Evolutionary conservation across 768 basidiomycete genomes (phyloP), one percentile per base, ranked within the genome.

Genomic region (Amyloporia xantha): DNA sequence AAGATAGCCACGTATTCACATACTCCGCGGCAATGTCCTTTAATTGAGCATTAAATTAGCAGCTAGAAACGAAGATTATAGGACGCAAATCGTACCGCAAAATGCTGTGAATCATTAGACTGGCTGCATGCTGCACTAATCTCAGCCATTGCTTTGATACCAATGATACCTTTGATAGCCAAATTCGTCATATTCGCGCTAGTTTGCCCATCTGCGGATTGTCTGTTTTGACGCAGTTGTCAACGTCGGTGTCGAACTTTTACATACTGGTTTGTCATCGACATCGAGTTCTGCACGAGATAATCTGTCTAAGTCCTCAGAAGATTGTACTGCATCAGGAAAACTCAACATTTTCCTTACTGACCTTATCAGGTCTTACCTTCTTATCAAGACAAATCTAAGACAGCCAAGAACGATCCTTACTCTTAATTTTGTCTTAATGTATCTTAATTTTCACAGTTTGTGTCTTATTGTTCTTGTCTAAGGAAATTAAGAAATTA

Each of bases 81-180:
- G n/a, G n/a, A n/a, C n/a, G n/a, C n/a, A n/a, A n/a, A 20, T 37
- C 57, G 35, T 48, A 59, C 57, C 11, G 50, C 49, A 26, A 52
- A 59, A 12, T 41, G 39, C 23, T 54, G 41, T 4, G 48, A 50
- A 40, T 57, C 55, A 20, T 43, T 24, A 17, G 38, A 37, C 25
- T 51, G 17, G 9, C 52, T 48, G n/a, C 53, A 17, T 1, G 49
- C 55, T 1, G 40, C 26, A 25, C 53, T 51, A 21, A 59, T 59
- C 44, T 56, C 50, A 1, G 55, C 45, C 58, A 59, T 59, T 3
- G 58, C 53, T 35, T 59, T 42, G 19, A 59, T 49, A 15, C 48
- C 58, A n/a, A 59, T 57, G 51, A 59, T 59, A 5, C 58, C 58
- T 41, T 59, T 59, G 44, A 59, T 51, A 1, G 52, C 53, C 4